Evolutionary conservation across 2,329 filamentous ascomycete species (phyloP), one percentile per base, ranked within the genome.

Genomic region (Diplodia scrobiculata): DNA sequence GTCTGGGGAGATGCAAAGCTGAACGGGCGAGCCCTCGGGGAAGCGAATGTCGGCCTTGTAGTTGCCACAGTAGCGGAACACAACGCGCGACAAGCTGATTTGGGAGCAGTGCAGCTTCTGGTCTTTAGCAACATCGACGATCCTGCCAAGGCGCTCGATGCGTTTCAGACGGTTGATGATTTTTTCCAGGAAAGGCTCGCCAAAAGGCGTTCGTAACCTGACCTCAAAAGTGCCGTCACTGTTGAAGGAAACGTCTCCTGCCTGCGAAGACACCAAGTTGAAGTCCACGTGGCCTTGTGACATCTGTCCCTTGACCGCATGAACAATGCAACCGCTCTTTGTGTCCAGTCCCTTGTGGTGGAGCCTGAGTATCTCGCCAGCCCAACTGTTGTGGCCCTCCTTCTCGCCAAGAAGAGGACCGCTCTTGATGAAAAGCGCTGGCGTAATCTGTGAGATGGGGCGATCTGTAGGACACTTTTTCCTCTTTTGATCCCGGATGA

Each of bases 141-240:
- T 91, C 51, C 84, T 84, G 47, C 91, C 87, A 32, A 95, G 82
- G 21, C 89, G 85, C 71, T 90, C 86, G 66, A 95, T 85, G 13
- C 87, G 85, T 70, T 86, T 84, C 53, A 92, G 80, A 32, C 87
- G 83, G 60, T 83, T 80, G 68, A 82, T 80, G 21, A 92, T 80
- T n/a, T 81, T 78, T 3, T 83, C 81, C 3, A 91, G 76, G 14
- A 89, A 82, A 0, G 87, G 81, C 52, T 81, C 79, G 21, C 88
- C 88, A 53, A 89, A 84, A 1, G 80, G 78, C 0, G 86, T 84
- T 10, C 84, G 81, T 45, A 91, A 78, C 7, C 84, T 81, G 63
- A 92, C 79, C 17, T 83, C 83, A 74, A 92, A 89, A 65, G 86
- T 83, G 52, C 89, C 89, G 6, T 82, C 83, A 25, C 77, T 77